Base-by-base conservation (phyloP, 352 stramenopile genomes). In the Pythium grandisporangium region DNA sequence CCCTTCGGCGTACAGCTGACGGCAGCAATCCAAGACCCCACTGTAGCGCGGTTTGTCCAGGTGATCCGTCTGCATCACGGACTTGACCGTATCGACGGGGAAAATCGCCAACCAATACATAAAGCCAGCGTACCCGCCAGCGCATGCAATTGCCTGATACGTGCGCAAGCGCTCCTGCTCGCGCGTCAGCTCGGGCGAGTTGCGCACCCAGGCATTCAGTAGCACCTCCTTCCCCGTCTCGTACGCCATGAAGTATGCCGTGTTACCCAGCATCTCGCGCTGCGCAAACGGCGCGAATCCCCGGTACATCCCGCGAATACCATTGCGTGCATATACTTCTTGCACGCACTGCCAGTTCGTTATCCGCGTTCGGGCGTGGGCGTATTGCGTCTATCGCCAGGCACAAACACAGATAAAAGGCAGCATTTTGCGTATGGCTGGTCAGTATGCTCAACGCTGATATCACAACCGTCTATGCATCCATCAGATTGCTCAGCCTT, bases 101-200 rank as follows among this genome's bases (percentile, higher is more conserved):
- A 89, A 92, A 25, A 83, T 66, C 30, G 82, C 71, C 37, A 83
- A 44, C 79, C 79, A 92, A 56, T 87, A 92, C 67, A 85, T 82
- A 52, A 92, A 84, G 24, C 79, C 79, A 10, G 79, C 79, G 42
- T 68, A 84, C 14, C 76, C 79, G 14, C 79, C 79, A 4, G 79
- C 72, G 26, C 69, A 58, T 14, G 76, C 72, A 39, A 89, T 86
- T 10, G 68, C 62, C 49, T 84, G 70, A 63, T 89, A 89, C 37
- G 70, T 83, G 27, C 72, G 72, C 21, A 77, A 56, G 45, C 70
- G 69, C 27, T 55, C 67, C 24, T 74, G 65, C 39, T 86, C 70
- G 5, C 73, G 54, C 14, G 61, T 74, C 29, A 84, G 37, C 11
- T 50, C 35, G 14, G 70, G 45, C 23, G 36, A 30, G 8, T 47